Evolutionary conservation across 176 grass and related monocot species (phyloP).

Genomic region (Bolboschoenus planiculmis): DNA sequence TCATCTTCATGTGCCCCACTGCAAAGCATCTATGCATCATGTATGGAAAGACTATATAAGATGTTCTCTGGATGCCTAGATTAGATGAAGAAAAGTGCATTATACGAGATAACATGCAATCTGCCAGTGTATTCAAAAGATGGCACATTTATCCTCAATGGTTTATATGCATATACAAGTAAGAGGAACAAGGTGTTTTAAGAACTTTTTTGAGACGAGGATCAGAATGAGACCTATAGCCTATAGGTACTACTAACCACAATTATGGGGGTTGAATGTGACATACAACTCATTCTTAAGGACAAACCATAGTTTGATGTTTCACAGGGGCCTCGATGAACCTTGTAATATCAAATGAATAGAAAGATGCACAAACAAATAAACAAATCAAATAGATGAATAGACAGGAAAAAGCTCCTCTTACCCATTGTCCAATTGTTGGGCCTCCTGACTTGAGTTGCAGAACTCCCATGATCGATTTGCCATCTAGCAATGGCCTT

Average conservation of each 20-base stretch:
- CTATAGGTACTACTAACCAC: not conserved
- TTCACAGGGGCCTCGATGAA: not conserved
- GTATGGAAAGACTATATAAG: not conserved
- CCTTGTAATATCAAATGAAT: too few species aligned
- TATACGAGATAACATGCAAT: not conserved
- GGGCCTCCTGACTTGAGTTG: conserved; percentile 88
- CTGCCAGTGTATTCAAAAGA: too few species aligned
- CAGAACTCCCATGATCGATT: conserved; percentile 72
- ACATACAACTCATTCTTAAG: not conserved
- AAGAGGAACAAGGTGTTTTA: not conserved
- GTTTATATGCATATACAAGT: not conserved
- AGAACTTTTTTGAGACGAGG: not conserved
- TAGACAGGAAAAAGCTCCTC: not conserved
- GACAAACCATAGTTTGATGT: too few species aligned
- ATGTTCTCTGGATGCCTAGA: not conserved
- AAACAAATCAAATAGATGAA: not conserved
- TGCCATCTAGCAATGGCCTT: conserved; percentile 79
- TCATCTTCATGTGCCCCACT: not conserved
- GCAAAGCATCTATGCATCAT: not conserved
- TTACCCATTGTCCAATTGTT: conserved; percentile 70
- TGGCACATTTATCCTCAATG: not conserved
- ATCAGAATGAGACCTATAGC: not conserved
- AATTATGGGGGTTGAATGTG: not conserved
- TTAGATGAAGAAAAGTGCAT: not conserved
- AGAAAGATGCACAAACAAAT: not conserved